Base-by-base conservation (phyloP, 306 rosid genomes). In the Amphicarpaea edgeworthii region DNA sequence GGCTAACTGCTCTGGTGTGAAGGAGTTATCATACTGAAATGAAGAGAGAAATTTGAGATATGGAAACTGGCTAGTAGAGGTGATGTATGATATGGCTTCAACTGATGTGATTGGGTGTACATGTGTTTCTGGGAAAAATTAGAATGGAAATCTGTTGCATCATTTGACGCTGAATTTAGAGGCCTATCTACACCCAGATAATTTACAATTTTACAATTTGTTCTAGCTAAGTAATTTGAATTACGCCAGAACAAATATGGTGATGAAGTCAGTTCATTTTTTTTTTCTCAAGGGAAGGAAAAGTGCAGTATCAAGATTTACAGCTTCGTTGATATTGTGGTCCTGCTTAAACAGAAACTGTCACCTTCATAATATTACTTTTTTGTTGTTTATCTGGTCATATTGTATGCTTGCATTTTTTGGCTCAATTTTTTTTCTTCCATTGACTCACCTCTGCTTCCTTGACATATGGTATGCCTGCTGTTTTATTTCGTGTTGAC, bases 401-500 rank as follows among this genome's bases (percentile, higher is more conserved):
- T 58, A 59, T 43, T 50, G 23, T 65, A 32, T 66, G 53, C 43
- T 41, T 74, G 70, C 65, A 46, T 34, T 16, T 51, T 40, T 64
- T 8, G 12, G 15, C 4, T 20, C 65, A 28, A 12, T 45, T 58
- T 49, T 6, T 64, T 37, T 38, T 57, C 38, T 40, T 71, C 58
- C 42, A 15, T 69, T 11, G 30, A 45, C 59, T 21, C 45, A 8
- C 45, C 16, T 61, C 7, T n/a, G 14, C 8, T 30, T 32, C 42
- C 6, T 26, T 30, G 66, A 59, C 12, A 30, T 15, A 30, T 49
- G 70, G 23, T 42, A 49, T 51, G n/a, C 66, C 26, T 17, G 8
- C 12, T 38, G 41, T 60, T 72, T 68, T 16, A 9, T 49, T 24
- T 19, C 59, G 21, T 34, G 68, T 64, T 58, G 72, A 83, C 59